Conservation (phyloP, 2,329 filamentous ascomycete genomes). For the Cladosporium austrohemisphaericum region DNA sequence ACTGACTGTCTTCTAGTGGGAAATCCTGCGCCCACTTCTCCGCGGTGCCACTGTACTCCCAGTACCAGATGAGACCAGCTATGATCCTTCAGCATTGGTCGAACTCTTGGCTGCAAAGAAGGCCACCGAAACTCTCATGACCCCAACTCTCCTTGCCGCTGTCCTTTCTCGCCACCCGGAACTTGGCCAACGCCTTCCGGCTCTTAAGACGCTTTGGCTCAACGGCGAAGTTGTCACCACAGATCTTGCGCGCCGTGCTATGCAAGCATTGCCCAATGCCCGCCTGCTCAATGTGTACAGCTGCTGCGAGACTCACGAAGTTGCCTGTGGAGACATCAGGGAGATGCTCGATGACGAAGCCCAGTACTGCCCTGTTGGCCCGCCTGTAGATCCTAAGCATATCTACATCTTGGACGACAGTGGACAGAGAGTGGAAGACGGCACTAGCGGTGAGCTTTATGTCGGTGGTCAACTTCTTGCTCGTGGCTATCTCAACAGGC, state of each 20-base stretch:
- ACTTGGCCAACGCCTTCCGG: conserved; percentile 59
- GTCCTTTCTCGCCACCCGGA: conserved; percentile 64
- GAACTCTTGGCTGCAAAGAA: conserved; percentile 62
- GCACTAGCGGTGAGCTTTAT: conserved; percentile 67
- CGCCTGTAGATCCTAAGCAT: conserved; percentile 62
- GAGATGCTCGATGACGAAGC: conserved; percentile 60
- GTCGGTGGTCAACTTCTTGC: conserved; percentile 71
- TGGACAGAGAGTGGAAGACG: conserved; percentile 59
- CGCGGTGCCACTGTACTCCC: conserved; percentile 72
- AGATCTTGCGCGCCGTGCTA: conserved; percentile 66
- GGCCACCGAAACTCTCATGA: conserved; percentile 80
- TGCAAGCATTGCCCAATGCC: conserved; percentile 64
- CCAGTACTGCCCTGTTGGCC: conserved; percentile 70
- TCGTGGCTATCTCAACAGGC: conserved; percentile 73
- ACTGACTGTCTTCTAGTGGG: conserved; percentile 50
- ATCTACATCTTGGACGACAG: conserved; percentile 70
- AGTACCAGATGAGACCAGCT: conserved; percentile 72
- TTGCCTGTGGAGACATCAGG: conserved; percentile 70
- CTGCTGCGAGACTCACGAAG: conserved; percentile 77
- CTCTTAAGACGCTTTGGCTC: conserved; percentile 69
- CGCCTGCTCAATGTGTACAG: conserved; percentile 77
- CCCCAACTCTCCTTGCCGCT: conserved; percentile 71
- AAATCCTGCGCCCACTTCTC: conserved; percentile 72
- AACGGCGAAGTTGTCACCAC: conserved; percentile 81
- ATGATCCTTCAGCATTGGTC: conserved; percentile 71